These are phyloP conservation scores for Lindgomyces ingoldianus DNA, from an alignment of 495 filamentous ascomycete genomes.

Conservation along the genomic window DNA sequence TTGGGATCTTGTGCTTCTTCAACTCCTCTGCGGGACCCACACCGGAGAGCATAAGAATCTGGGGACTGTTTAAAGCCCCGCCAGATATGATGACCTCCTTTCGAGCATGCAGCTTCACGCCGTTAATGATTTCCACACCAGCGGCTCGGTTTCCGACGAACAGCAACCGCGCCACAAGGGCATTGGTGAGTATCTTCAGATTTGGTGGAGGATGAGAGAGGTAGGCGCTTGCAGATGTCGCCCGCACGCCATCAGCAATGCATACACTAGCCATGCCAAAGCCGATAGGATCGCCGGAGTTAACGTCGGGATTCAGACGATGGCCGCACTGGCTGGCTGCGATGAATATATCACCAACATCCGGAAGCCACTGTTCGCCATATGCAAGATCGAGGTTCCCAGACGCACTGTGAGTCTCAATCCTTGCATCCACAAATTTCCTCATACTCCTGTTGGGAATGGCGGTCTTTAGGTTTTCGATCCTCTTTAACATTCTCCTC, in stretches of 20 bases:
- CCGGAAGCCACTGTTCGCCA: constrained; percentile 53
- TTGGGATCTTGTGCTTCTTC: constrained; percentile 49
- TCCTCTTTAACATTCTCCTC: constrained; percentile 50
- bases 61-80: constrained; percentile 62
- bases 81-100: constrained; percentile 65
- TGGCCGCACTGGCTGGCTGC: constrained; percentile 52
- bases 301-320: constrained; percentile 57
- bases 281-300: constrained; percentile 63
- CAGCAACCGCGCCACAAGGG: constrained; percentile 54
- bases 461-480: constrained; percentile 55
- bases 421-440: constrained; percentile 41
- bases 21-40: constrained; percentile 57
- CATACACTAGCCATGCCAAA: constrained; percentile 54
- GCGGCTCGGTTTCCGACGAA: constrained; percentile 55
- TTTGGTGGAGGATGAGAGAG: constrained; percentile 51
- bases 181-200: constrained; percentile 53
- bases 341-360: constrained; percentile 51
- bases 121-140: constrained; percentile 52
- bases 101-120: background rate
- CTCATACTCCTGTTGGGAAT: constrained; percentile 42
- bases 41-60: constrained; percentile 64
- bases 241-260: constrained; percentile 51
- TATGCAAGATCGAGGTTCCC: constrained; percentile 54
- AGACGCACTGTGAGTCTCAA: constrained; percentile 51
- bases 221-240: constrained; percentile 54